These are phyloP conservation scores for Senecio squalidus DNA, from an alignment of 140 eudicot genomes.

Conservation along the genomic window DNA sequence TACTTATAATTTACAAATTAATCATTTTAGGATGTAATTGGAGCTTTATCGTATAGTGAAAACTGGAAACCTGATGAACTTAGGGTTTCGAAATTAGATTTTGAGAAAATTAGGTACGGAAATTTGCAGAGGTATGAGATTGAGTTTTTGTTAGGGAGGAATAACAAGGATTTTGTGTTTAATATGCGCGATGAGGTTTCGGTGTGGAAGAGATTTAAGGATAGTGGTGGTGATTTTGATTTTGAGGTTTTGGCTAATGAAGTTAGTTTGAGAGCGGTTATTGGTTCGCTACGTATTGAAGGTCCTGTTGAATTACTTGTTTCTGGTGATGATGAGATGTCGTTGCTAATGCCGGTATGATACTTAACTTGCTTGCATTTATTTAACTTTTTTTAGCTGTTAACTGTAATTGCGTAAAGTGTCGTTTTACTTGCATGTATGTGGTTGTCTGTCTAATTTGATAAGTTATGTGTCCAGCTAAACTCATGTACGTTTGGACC, in stretches of 20 bases:
- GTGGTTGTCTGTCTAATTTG: slow-evolving; percentile 5
- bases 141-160: slow-evolving; percentile 43
- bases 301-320: slow-evolving; percentile 66
- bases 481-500: slow-evolving; percentile 13
- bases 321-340: slow-evolving; percentile 37
- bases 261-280: slow-evolving; percentile 35
- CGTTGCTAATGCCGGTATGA: slow-evolving; percentile 58
- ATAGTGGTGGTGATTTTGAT: slow-evolving; percentile 4
- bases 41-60: slow-evolving; percentile 35
- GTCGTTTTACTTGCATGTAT: slow-evolving; percentile 1
- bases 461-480: slow-evolving; percentile 8
- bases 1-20: background rate
- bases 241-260: slow-evolving; percentile 53
- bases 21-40: slow-evolving; percentile 47
- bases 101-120: slow-evolving; percentile 45
- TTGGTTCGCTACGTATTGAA: slow-evolving; percentile 39
- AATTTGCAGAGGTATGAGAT: slow-evolving; percentile 48
- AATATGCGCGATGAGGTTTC: slow-evolving; percentile 43
- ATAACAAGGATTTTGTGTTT: slow-evolving; percentile 38
- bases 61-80: slow-evolving; percentile 54
- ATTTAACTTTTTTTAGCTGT: background rate
- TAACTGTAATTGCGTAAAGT: background rate
- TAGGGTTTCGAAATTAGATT: slow-evolving; percentile 55
- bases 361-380: background rate
- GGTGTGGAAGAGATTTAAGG: slow-evolving; percentile 45